These are phyloP conservation scores for Ceratocystis colombiana DNA, from an alignment of 2,329 filamentous ascomycete species.

Conservation along the genomic window DNA sequence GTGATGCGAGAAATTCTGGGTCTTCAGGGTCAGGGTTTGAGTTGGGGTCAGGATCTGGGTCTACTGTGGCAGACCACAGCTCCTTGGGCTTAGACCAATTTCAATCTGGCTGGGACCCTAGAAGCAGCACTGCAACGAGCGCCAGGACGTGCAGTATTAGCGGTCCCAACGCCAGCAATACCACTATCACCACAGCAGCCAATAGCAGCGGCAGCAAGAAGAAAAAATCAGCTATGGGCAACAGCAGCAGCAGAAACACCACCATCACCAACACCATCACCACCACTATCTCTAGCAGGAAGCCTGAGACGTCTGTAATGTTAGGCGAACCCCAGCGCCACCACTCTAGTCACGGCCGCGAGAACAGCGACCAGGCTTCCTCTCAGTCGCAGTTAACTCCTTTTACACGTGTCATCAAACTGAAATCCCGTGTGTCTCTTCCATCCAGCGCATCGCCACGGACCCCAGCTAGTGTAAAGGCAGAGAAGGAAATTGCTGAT, in stretches of 20 bases:
- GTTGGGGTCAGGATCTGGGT: slow-evolving; percentile 8
- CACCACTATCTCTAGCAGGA: too few relatives aligned
- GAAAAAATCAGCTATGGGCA: not conserved
- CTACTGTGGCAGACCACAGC: slow-evolving; percentile 11
- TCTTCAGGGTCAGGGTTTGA: slow-evolving; percentile 4
- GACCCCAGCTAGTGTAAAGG: not conserved
- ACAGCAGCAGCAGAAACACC: not conserved
- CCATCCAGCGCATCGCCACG: not conserved
- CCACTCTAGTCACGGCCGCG: not conserved
- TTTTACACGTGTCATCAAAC: slow-evolving; percentile 13
- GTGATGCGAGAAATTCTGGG: slow-evolving; percentile 20
- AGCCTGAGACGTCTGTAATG: slow-evolving; percentile 10
- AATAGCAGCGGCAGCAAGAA: not conserved
- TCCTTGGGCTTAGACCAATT: slow-evolving; percentile 10
- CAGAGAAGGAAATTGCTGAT: not conserved
- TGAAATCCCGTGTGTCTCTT: slow-evolving; percentile 8
- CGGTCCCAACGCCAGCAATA: not conserved
- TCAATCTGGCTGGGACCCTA: slow-evolving; percentile 7
- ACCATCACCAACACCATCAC: too few relatives aligned
- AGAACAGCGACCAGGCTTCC: not conserved
- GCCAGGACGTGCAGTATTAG: slow-evolving; percentile 7
- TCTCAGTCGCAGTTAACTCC: not conserved
- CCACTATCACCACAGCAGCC: not conserved
- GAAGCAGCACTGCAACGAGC: slow-evolving; percentile 6
- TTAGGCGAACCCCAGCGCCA: not conserved